These are phyloP conservation scores for Teratosphaeria viscida DNA, from an alignment of 2,329 filamentous ascomycete genomes.

Conservation along the genomic window DNA sequence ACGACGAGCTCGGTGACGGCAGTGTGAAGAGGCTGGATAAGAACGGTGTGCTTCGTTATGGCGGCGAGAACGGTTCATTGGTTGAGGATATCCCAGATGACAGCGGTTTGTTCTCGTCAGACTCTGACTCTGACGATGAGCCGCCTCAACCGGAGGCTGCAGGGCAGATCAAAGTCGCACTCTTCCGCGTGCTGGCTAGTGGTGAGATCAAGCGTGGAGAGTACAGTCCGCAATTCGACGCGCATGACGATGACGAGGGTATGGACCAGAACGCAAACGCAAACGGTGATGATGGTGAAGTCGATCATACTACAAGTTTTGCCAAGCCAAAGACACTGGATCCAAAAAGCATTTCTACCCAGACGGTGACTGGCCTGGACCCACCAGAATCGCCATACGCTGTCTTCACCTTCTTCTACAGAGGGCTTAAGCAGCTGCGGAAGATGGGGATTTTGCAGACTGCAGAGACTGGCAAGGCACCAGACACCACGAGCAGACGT, in stretches of 20 bases:
- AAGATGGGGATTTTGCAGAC: constrained; percentile 80
- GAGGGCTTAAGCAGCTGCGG: constrained; percentile 85
- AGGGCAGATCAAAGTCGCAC: constrained; percentile 94
- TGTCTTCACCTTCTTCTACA: constrained; percentile 94
- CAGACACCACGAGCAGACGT: constrained; percentile 49
- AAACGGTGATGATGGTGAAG: constrained; percentile 56
- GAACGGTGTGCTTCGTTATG: constrained; percentile 65
- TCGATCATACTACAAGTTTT: constrained; percentile 96
- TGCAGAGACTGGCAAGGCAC: not conserved
- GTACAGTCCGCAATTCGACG: constrained; percentile 95
- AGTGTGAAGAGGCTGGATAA: constrained; percentile 25
- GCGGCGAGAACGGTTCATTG: constrained; percentile 62
- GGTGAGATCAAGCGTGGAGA: constrained; percentile 97
- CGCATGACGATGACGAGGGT: constrained; percentile 81
- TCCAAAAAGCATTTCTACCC: constrained; percentile 94
- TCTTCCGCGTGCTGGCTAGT: constrained; percentile 89
- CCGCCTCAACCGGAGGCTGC: constrained; percentile 82
- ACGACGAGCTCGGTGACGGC: constrained; percentile 35
- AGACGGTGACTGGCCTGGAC: constrained; percentile 97
- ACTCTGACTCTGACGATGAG: constrained; percentile 67
- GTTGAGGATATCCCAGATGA: constrained; percentile 63
- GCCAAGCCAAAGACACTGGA: constrained; percentile 93
- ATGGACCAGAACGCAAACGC: constrained; percentile 42
- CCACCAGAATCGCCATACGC: constrained; percentile 93
- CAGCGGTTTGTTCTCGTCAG: constrained; percentile 52